phyloP scores from a whole-genome alignment of 352 stramenopile genomes.

The Globisporangium recalcitrans region DNA sequence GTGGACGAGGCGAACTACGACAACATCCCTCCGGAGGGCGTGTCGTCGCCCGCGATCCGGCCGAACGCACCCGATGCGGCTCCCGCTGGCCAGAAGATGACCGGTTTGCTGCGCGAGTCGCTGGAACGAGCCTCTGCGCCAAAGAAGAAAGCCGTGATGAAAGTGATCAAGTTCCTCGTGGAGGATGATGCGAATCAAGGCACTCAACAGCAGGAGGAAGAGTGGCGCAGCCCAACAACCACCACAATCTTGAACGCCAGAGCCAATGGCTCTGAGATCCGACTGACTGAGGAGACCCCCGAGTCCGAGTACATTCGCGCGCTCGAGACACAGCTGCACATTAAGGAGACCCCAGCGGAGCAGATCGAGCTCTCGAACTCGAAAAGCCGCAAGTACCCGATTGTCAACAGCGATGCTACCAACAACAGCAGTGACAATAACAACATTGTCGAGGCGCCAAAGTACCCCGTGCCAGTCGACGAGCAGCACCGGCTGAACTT shows the following conservation, averaged over 20 bases:
- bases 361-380: slow-evolving; percentile 8
- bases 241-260: not conserved
- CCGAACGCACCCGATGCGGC: not conserved
- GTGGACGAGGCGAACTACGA: slow-evolving; percentile 38
- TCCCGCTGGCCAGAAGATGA: not conserved
- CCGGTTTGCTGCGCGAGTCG: slow-evolving; percentile 25
- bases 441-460: not conserved
- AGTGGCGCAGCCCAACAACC: not conserved
- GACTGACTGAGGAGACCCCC: slow-evolving; percentile 3
- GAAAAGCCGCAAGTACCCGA: slow-evolving; percentile 10
- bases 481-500: slow-evolving; percentile 27
- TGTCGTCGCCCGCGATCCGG: not conserved
- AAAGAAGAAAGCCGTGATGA: slow-evolving; percentile 27
- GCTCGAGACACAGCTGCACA: slow-evolving; percentile 9
- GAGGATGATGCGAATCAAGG: too few relatives aligned
- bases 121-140: slow-evolving; percentile 22
- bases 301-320: slow-evolving; percentile 15
- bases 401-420: not conserved
- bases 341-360: slow-evolving; percentile 9
- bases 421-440: not conserved
- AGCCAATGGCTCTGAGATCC: not conserved
- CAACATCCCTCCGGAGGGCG: slow-evolving; percentile 11
- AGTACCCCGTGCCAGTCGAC: slow-evolving; percentile 8
- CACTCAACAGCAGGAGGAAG: not conserved
- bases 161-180: slow-evolving; percentile 43